Conservation (phyloP, 164 flowering plant genomes). For the Echeveria elegans region DNA sequence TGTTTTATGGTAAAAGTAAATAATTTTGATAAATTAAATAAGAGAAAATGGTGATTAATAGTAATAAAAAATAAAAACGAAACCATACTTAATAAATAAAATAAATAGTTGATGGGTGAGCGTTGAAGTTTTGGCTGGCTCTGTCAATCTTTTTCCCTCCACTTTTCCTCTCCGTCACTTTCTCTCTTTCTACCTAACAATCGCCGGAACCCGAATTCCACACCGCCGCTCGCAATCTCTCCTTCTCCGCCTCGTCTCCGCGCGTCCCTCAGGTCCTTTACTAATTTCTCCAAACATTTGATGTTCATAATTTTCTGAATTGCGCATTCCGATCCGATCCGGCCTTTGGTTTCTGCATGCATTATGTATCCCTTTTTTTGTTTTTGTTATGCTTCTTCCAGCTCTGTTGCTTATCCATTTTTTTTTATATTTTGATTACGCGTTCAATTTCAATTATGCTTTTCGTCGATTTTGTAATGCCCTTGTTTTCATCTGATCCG, state of each 20-base stretch:
- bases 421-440: neutral
- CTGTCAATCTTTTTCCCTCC: too few species aligned
- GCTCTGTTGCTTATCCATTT: neutral
- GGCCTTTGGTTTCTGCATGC: neutral
- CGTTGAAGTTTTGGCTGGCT: slow-evolving; percentile 16
- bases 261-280: neutral
- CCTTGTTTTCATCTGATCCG: neutral
- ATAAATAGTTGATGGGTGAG: neutral
- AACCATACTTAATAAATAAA: too few species aligned
- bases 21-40: too few species aligned
- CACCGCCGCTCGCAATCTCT: too few species aligned
- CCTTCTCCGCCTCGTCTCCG: neutral
- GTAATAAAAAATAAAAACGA: too few species aligned
- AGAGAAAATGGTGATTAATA: too few species aligned
- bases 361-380: too few species aligned
- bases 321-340: neutral
- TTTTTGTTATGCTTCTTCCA: neutral
- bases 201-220: slow-evolving; percentile 6
- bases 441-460: neutral
- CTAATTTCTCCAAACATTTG: neutral
- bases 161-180: neutral
- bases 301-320: neutral
- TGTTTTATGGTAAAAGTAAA: too few species aligned
- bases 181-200: neutral
- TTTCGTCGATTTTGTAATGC: too few species aligned